Percentiles rank a stretch among this genome's conserved stretches.
phyloP scores from a whole-genome alignment of 768 basidiomycete species.

The Suillus tomentosus region DNA sequence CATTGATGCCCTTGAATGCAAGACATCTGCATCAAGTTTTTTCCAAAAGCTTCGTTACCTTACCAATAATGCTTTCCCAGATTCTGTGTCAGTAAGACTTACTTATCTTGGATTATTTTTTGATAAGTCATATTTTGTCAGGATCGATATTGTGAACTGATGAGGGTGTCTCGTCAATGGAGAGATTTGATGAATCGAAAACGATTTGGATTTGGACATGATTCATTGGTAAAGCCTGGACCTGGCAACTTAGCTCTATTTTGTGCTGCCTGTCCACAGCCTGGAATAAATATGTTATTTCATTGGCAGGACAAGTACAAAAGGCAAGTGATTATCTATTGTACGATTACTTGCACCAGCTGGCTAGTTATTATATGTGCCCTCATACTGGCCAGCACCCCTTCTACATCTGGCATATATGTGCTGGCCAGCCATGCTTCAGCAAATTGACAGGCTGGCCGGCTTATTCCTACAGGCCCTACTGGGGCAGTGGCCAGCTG shows the following conservation, averaged over 20 bases:
- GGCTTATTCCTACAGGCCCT: no score
- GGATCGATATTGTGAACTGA: slow-evolving; percentile 20
- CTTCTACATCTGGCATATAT: no score
- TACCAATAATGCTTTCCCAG: slow-evolving; percentile 10
- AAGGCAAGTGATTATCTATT: slow-evolving; percentile 7
- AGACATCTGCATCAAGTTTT: slow-evolving; percentile 8
- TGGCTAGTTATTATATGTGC: neutral
- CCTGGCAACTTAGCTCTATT: slow-evolving; percentile 20
- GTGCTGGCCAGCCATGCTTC: neutral
- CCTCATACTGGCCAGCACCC: neutral
- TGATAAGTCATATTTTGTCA: neutral
- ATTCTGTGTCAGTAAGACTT: slow-evolving; percentile 9
- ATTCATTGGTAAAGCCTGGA: slow-evolving; percentile 1
- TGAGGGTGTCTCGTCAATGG: slow-evolving; percentile 14
- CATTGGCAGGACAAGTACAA: neutral
- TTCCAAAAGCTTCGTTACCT: slow-evolving; percentile 8
- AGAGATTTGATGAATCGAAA: slow-evolving; percentile 11
- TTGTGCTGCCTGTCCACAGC: slow-evolving; percentile 33
- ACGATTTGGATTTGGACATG: slow-evolving; percentile 15
- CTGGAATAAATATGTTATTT: slow-evolving; percentile 22
- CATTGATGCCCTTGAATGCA: slow-evolving; percentile 22
- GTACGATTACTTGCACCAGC: no score
- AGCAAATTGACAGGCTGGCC: no score
- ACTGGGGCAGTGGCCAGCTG: no score
- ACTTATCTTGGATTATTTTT: neutral